Base-by-base conservation (phyloP, 257 asterid genomes). In the Lantana camara region DNA sequence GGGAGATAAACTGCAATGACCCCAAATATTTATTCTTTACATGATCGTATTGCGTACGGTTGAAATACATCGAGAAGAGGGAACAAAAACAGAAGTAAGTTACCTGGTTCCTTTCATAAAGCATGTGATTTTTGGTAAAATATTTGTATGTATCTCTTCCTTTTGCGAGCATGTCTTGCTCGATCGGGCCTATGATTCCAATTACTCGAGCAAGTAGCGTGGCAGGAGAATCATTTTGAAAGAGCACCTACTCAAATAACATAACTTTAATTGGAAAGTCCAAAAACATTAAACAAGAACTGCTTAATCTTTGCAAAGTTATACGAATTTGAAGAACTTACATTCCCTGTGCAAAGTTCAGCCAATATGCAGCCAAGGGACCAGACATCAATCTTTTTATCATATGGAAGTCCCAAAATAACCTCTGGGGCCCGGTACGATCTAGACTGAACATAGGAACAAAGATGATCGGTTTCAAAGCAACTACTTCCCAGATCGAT, bases 331-430 rank as follows among this genome's bases (percentile, higher is more conserved):
- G 70, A 52, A 73, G 27, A 73, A 79, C 97, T 84, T 80, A 93
- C 98, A 73, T 93, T 89, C 75, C 98, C 98, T 0, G 97, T 85
- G 79, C 98, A 93, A 63, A 93, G 97, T 78, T 93, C 98, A 21
- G 98, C 98, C 83, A 93, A 78, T 64, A 93, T 93, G 88, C 98
- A 93, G 38, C 98, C 98, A 61, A 93, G 97, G 58, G 99, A 93
- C 99, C 99, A 93, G 63, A 93, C 66, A 74, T 93, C 99, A 3
- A 93, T 93, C 87, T 87, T 90, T 56, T 90, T 87, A 67, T 85
- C 96, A 78, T 93, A 93, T 58, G 96, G 91, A 80, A 87, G 96
- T 63, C 98, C 97, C 81, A 93, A 77, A 72, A 93, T 90, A 44
- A 93, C 98, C 79, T 93, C 98, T 19, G 98, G 98, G 20, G 98